Conservation (phyloP, 2,329 filamentous ascomycete genomes). For the Colletotrichum karsti region DNA sequence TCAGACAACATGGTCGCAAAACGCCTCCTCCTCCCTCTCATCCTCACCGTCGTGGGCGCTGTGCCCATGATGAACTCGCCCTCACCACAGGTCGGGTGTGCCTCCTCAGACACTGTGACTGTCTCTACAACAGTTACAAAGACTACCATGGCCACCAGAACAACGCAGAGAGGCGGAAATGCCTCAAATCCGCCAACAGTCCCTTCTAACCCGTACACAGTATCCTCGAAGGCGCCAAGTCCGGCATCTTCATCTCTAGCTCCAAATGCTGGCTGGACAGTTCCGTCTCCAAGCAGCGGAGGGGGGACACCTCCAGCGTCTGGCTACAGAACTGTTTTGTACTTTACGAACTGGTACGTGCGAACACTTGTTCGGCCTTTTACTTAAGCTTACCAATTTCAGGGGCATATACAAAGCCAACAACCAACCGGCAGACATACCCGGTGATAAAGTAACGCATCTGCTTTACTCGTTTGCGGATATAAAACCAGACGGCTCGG, state of each 20-base stretch:
- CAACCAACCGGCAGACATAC: conserved; percentile 73
- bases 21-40: conserved; percentile 6
- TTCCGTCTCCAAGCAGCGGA: neutral
- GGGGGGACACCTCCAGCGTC: neutral
- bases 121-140: neutral
- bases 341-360: conserved; percentile 64
- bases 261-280: neutral
- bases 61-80: neutral
- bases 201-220: neutral
- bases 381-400: neutral
- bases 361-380: neutral
- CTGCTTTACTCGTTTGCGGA: conserved; percentile 70
- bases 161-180: neutral
- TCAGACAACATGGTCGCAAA: conserved; percentile 5
- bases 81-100: neutral
- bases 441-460: conserved; percentile 75
- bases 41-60: conserved; percentile 12
- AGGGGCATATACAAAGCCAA: conserved; percentile 53
- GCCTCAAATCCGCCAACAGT: neutral
- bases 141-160: neutral
- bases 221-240: neutral
- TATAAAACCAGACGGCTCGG: conserved; percentile 53
- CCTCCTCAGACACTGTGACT: neutral
- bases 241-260: neutral
- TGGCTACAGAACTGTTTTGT: conserved; percentile 50